Evolutionary conservation across 2,329 filamentous ascomycete genomes (phyloP), one percentile per base, ranked within the genome.

Genomic region (Orbilia oligospora): DNA sequence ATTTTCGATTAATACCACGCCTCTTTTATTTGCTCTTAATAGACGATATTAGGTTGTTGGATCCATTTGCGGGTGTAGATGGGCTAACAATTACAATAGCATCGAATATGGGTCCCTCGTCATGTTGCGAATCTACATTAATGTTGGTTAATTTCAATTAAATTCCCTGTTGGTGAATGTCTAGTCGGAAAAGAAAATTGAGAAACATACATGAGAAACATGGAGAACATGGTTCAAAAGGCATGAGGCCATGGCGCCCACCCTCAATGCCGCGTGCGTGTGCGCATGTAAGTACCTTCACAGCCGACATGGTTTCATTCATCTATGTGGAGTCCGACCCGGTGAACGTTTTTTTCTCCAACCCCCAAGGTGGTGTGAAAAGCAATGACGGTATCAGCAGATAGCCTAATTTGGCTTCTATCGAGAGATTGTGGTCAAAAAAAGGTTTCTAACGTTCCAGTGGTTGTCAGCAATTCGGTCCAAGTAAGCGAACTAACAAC

Each of bases 161-260:
- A 44, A 44, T 61, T 61, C 36, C 56, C 18, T 58, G 53, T 58
- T 44, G 27, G 36, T 61, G 33, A 30, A 24, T 18, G 33, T 61
- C 36, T 61, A 41, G 56, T 61, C 36, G 56, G 56, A 51, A 18
- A 49, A 68, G 49, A 41, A 63, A 75, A 63, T 61, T n/a, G 53
- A 51, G 61, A 78, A 71, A 71, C 58, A 49, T 66, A 65, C 55
- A 66, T 64, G 75, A 69, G 55, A 71, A 71, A 77, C 67, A 69
- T 77, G 72, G 66, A 67, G 58, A 73, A 73, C 70, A 72, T 65
- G 69, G 72, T 58, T 76, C 61, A 16, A 33, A 53, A 36, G 22
- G 27, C 22, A 65, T 77, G 66, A 71, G 67, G 53, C 68, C 75
- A 65, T 78, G 75, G 75, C 68, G 75, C 68, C 68, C 68, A 27